A percentile compares a stretch with the other conserved stretches of the same genome.
Evolutionary conservation across 441 rosid species (phyloP).

Genomic region (Cnidoscolus chayamansa): DNA sequence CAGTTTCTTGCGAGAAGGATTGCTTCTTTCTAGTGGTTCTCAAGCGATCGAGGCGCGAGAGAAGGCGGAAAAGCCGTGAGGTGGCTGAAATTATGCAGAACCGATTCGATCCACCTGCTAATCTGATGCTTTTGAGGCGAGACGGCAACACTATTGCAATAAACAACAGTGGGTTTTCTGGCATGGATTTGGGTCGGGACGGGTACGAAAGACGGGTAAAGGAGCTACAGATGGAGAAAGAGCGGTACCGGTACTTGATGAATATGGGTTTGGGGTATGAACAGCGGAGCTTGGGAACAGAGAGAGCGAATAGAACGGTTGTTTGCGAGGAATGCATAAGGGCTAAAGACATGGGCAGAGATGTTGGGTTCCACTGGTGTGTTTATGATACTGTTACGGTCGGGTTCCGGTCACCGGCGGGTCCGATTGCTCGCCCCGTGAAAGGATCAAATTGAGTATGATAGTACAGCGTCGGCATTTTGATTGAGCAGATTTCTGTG

Average conservation of each 20-base stretch:
- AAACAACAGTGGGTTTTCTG: constrained; percentile 9
- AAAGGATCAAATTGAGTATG: constrained; percentile 15
- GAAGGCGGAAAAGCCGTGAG: constrained; percentile 21
- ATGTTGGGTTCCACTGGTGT: constrained; percentile 43
- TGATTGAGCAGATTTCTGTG: background rate
- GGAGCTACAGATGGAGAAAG: constrained; percentile 31
- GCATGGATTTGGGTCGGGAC: constrained; percentile 16
- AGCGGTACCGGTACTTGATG: constrained; percentile 25
- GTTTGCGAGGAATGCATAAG: constrained; percentile 40
- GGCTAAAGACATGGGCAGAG: constrained; percentile 27
- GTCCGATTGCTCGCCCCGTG: constrained; percentile 53
- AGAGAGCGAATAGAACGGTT: constrained; percentile 6
- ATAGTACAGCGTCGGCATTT: no score
- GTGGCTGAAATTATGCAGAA: background rate
- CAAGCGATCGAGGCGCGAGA: constrained; percentile 39
- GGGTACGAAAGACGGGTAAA: constrained; percentile 30
- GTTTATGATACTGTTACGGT: constrained; percentile 39
- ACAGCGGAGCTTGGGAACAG: background rate
- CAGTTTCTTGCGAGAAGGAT: constrained; percentile 25
- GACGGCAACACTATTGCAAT: constrained; percentile 18
- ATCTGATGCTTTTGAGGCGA: constrained; percentile 40
- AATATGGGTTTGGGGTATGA: constrained; percentile 19
- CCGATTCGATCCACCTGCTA: constrained; percentile 19
- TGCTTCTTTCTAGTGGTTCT: constrained; percentile 36
- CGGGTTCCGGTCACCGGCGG: constrained; percentile 44